phyloP scores from a whole-genome alignment of 495 filamentous ascomycete genomes.

The Penicillium cosmopolitanum region DNA sequence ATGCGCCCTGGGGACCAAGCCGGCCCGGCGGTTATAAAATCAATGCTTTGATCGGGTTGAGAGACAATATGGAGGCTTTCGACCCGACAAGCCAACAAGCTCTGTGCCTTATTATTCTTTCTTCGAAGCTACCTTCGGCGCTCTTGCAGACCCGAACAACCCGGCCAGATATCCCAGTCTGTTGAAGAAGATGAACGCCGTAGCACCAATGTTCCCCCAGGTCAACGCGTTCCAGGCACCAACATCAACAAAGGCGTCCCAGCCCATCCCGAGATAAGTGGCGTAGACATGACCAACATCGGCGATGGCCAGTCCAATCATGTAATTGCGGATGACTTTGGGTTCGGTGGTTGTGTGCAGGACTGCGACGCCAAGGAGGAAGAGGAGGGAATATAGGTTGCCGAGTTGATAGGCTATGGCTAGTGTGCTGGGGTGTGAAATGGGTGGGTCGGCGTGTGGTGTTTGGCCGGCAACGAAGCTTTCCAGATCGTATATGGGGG shows the following conservation, averaged over 20 bases:
- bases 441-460: constrained; percentile 34
- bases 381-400: constrained; percentile 69
- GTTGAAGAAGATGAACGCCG: constrained; percentile 57
- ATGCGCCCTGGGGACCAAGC: not conserved
- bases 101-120: constrained; percentile 19
- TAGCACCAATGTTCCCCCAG: constrained; percentile 74
- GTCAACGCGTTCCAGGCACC: constrained; percentile 67
- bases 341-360: constrained; percentile 65
- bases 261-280: constrained; percentile 62
- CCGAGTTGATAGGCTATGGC: constrained; percentile 65
- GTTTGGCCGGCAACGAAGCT: constrained; percentile 66
- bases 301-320: constrained; percentile 65
- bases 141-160: constrained; percentile 53
- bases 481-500: constrained; percentile 56
- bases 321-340: constrained; percentile 67
- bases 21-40: not conserved
- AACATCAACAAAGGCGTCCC: constrained; percentile 54
- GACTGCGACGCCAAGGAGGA: constrained; percentile 61
- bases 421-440: constrained; percentile 45
- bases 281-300: constrained; percentile 73
- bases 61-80: not conserved
- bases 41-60: not conserved
- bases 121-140: constrained; percentile 30
- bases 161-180: constrained; percentile 61
- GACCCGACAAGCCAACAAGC: not conserved